Base-by-base conservation (phyloP, 148 eudicot species). In the Nepenthes gracilis region DNA sequence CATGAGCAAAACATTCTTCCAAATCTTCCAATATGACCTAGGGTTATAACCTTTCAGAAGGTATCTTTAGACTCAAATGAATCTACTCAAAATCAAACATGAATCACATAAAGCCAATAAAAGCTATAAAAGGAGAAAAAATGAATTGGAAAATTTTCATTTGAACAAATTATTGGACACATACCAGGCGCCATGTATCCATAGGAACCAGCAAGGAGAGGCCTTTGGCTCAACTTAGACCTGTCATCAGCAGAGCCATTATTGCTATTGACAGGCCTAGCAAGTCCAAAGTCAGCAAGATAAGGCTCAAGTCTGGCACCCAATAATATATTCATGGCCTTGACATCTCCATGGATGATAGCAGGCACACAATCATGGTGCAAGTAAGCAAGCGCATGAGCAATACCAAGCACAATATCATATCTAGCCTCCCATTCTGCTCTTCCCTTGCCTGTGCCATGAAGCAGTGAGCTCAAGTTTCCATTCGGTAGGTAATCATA, bases 121-220 rank as follows among this genome's bases (percentile, higher is more conserved):
- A 48, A 34, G 34, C 14, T 11, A 38, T 2, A 36, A 23, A 50
- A 50, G 13, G 33, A 43, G 53, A 13, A 63, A 43, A 60, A 13
- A 63, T 49, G 12, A 49, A 1, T 8, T 45, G 7, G 45, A 9
- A 62, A 23, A 47, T 33, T 35, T 40, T 13, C 38, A 36, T 55
- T 48, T 38, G 11, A 40, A 43, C 15, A 15, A 43, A 36, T 2
- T 12, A 48, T 61, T 43, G 34, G 51, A 9, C 11, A 53, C 3
- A 67, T 79, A 94, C 99, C 99, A 9, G 99, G 99, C 67, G 99
- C 99, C 99, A 94, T 94, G 57, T 94, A 94, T 10, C 99, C 99
- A 67, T 89, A 94, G 64, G 99, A 89, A 62, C 99, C 99, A 40
- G 97, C 97, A 5, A 94, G 80, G 4, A 81, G 83, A 50, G 95